Conservation (phyloP, 2,329 filamentous ascomycete genomes). For the Rhexocercosporidium sp. region DNA sequence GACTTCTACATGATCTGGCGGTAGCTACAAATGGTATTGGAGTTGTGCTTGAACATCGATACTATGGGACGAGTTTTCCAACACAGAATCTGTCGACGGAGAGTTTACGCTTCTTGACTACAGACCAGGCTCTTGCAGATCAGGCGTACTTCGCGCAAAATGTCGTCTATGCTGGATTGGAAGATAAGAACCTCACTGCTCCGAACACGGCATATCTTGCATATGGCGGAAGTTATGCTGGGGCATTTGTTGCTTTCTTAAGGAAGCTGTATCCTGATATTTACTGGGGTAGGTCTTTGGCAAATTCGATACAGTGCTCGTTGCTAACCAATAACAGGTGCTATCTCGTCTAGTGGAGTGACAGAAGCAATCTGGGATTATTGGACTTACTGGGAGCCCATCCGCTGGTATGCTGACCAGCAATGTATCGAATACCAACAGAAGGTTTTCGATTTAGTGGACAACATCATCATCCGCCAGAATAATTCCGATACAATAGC, state of each 20-base stretch:
- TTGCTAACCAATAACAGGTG: conserved; percentile 42
- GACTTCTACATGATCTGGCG: conserved; percentile 73
- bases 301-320: not conserved
- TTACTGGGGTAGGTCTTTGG: conserved; percentile 64
- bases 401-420: conserved; percentile 59
- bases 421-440: conserved; percentile 70
- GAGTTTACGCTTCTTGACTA: conserved; percentile 81
- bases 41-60: conserved; percentile 84
- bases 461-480: conserved; percentile 59
- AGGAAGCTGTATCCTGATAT: conserved; percentile 78
- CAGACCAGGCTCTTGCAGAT: conserved; percentile 82
- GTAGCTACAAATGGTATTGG: conserved; percentile 75
- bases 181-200: conserved; percentile 69
- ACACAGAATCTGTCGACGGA: conserved; percentile 67
- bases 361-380: conserved; percentile 79
- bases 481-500: conserved; percentile 48
- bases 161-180: conserved; percentile 72
- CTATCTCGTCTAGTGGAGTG: conserved; percentile 82
- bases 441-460: conserved; percentile 62
- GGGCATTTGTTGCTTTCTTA: conserved; percentile 77
- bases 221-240: conserved; percentile 86
- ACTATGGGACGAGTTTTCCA: conserved; percentile 81
- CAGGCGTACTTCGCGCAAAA: conserved; percentile 80
- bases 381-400: conserved; percentile 68
- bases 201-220: conserved; percentile 72